Conservation (phyloP, 1,284 basidiomycete genomes). For the Ustilago vetiveriae region DNA sequence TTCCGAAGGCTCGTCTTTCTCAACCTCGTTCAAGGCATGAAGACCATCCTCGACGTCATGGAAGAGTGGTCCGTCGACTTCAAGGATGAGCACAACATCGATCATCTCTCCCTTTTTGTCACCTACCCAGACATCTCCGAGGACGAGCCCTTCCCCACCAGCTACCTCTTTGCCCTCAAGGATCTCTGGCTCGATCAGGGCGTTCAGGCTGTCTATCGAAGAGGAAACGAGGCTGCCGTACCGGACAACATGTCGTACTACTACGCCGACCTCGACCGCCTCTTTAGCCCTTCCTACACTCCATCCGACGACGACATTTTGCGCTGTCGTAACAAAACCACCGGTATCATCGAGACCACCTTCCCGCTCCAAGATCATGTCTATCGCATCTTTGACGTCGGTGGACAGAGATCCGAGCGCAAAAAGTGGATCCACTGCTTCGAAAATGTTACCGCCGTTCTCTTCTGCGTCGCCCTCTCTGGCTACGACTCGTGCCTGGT, state of each 20-base stretch:
- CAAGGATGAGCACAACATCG: slow-evolving; percentile 68
- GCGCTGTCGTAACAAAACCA: slow-evolving; percentile 83
- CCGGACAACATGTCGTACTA: slow-evolving; percentile 80
- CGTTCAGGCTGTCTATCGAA: slow-evolving; percentile 77
- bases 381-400: slow-evolving; percentile 82
- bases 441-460: slow-evolving; percentile 76
- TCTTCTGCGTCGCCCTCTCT: slow-evolving; percentile 84
- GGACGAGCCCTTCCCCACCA: slow-evolving; percentile 78
- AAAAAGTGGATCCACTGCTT: slow-evolving; percentile 74
- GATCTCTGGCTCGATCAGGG: slow-evolving; percentile 80
- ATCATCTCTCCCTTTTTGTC: slow-evolving; percentile 50
- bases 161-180: slow-evolving; percentile 76
- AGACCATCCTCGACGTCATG: slow-evolving; percentile 84
- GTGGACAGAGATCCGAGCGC: slow-evolving; percentile 86
- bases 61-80: slow-evolving; percentile 84
- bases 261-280: slow-evolving; percentile 78
- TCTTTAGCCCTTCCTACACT: slow-evolving; percentile 78
- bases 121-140: slow-evolving; percentile 71
- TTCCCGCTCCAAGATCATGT: slow-evolving; percentile 72
- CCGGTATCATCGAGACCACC: slow-evolving; percentile 91
- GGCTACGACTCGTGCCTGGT: slow-evolving; percentile 92
- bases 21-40: slow-evolving; percentile 86
- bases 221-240: slow-evolving; percentile 84
- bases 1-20: slow-evolving; percentile 86
- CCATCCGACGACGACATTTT: slow-evolving; percentile 83